Evolutionary conservation across 768 basidiomycete genomes (phyloP).

Genomic region (Gelatoporia subvermispora): DNA sequence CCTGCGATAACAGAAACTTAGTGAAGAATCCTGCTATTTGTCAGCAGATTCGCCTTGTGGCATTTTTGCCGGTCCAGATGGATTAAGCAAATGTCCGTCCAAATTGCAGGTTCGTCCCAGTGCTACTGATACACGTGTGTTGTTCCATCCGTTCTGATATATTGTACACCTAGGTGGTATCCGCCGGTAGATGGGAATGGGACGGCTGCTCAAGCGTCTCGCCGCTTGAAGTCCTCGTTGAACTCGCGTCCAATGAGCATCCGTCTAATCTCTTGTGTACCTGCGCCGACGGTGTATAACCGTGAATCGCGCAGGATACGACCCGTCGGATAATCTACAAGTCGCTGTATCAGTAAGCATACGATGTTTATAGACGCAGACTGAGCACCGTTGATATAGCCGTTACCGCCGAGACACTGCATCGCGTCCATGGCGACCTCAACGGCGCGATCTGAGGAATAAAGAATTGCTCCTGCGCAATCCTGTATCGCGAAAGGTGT

Average conservation of each 20-base stretch:
- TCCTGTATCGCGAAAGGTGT: slow-evolving; percentile 47
- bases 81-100: no score
- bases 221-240: slow-evolving; percentile 58
- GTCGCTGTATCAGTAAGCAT: not conserved
- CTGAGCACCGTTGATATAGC: slow-evolving; percentile 83
- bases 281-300: slow-evolving; percentile 93
- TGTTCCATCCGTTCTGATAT: no score
- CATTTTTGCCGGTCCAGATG: no score
- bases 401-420: slow-evolving; percentile 94
- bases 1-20: no score
- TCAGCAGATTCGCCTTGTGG: no score
- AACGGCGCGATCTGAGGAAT: slow-evolving; percentile 87
- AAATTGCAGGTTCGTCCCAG: no score
- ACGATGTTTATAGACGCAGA: no score
- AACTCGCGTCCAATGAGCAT: slow-evolving; percentile 95
- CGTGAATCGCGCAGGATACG: slow-evolving; percentile 84
- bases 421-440: slow-evolving; percentile 89
- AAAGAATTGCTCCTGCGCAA: slow-evolving; percentile 91
- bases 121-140: no score
- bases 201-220: slow-evolving; percentile 4
- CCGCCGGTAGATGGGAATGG: no score
- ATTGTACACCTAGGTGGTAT: no score
- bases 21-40: no score
- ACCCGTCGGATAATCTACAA: slow-evolving; percentile 81
- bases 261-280: slow-evolving; percentile 90